Percentiles rank a stretch among this genome's conserved stretches.
Conservation (phyloP, 2,329 filamentous ascomycete genomes). For the Ophiostoma perfectum region DNA sequence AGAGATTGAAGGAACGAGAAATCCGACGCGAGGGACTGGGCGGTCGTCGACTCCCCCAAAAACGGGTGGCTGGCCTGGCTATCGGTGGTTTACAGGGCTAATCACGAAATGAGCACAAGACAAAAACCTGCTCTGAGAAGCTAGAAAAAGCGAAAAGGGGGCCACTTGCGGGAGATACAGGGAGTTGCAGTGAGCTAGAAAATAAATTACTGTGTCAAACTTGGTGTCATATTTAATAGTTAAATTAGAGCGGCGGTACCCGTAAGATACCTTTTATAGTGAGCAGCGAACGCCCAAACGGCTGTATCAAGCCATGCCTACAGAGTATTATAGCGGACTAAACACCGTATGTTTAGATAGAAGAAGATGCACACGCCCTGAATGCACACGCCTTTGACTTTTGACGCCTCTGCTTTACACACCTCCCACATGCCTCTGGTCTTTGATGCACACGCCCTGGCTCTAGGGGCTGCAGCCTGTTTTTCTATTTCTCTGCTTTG, state of each 20-base stretch:
- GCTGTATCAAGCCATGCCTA: background rate
- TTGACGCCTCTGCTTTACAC: background rate
- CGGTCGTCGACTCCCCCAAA: slow-evolving; percentile 13
- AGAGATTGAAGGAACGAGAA: background rate
- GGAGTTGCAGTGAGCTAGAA: slow-evolving; percentile 3
- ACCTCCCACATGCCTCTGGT: background rate
- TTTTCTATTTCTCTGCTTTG: background rate
- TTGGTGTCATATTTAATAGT: background rate
- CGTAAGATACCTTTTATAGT: background rate
- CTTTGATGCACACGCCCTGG: slow-evolving; percentile 9
- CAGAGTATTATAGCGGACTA: background rate
- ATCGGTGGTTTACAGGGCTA: slow-evolving; percentile 9
- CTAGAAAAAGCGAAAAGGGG: slow-evolving; percentile 6
- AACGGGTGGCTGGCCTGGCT: background rate
- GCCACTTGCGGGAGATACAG: slow-evolving; percentile 11
- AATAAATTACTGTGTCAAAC: background rate
- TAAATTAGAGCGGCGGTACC: background rate
- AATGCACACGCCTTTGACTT: background rate
- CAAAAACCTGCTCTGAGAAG: background rate
- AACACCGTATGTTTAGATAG: background rate
- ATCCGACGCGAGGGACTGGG: background rate
- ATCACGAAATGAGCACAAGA: slow-evolving; percentile 1
- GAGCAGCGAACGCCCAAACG: background rate
- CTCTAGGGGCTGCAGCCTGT: background rate
- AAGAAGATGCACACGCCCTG: slow-evolving; percentile 1